Base-by-base conservation (phyloP, 169 alveolate genomes). In the Pseudocohnilembus persalinus region DNA sequence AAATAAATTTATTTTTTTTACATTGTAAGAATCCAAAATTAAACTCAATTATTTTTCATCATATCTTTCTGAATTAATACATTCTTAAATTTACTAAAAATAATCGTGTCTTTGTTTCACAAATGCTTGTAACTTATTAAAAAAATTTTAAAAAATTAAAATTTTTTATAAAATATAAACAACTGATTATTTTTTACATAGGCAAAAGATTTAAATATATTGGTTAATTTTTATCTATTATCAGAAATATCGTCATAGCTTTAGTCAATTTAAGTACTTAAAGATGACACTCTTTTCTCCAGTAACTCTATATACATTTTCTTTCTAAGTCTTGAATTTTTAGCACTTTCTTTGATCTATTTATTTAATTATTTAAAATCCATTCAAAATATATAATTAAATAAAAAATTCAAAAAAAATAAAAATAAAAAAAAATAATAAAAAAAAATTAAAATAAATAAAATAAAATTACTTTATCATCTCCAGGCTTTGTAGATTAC, bases 281-380 rank as follows among this genome's bases (percentile, higher is more conserved):
- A 63, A 11, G 31, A 33, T 33, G 63, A 78, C 27, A 85, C 89
- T 33, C 74, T 85, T 33, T 79, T 85, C 49, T 85, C 89, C 0
- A 85, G 74, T 31, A 85, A 78, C 64, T 85, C 89, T n/a, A 85
- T 77, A 74, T 85, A 85, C 20, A 85, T 77, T 49, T 85, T 85
- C 85, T 85, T 85, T 49, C 89, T 77, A 64, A 77, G 31, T 30
- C 89, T 68, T 24, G 85, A 78, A 63, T 85, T 85, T 73, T 81
- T 68, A n/a, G 89, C 89, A 11, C 84, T 77, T 78, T 85, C 89
- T 20, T 49, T 49, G 26, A 49, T 20, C 68, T 49, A 11, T 11
- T 49, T 20, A 49, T 49, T 20, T 11, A 20, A n/a, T n/a, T n/a
- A n/a, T n/a, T n/a, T n/a, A n/a, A n/a, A n/a, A n/a, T n/a, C n/a